Base-by-base conservation (phyloP, 2,329 filamentous ascomycete species). In the Ophiostoma sp. region DNA sequence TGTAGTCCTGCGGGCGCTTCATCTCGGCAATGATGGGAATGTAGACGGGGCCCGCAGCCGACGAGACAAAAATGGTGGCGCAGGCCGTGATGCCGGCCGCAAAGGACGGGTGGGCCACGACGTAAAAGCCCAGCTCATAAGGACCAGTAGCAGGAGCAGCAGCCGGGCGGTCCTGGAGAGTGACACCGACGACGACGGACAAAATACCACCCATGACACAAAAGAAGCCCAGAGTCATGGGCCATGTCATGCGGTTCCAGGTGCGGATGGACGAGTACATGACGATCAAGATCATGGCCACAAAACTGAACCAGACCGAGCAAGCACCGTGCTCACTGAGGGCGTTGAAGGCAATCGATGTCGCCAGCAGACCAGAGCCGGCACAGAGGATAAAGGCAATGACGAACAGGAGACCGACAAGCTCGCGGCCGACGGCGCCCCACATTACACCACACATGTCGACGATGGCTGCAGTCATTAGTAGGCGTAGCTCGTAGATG, bases 1-100 rank as follows among this genome's bases (percentile, higher is more conserved):
- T 85, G 79, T 87, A 91, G 76, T 90, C 87, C 25, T 82, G 83
- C 0, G 89, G 89, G 39, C 84, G 83, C 57, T 82, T 83, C 89
- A 92, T 92, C 81, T 92, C 90, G 0, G 86, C 87, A 71, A 91
- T 91, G 73, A 92, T 87, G 4, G 89, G 88, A 1, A 91, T 80
- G 78, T 90, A 91, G 1, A 87, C 88, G 0, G 85, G 87, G 0
- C 69, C 59, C 15, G 69, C 88, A 90, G 25, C 87, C 87, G 0
- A 80, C 77, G 91, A 91, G 1, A 88, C 87, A 0, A 85, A 87
- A 0, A 75, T 73, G 69, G 71, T 88, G 90, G 22, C 86, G 88
- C 0, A 87, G 85, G 80, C 91, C 89, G 75, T 91, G 90, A 1
- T 57, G 52, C 87, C 0, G 85, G 86, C 87, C 0, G 85, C 82